Percentiles rank a stretch among this genome's conserved stretches.
Conservation (phyloP, 2,329 filamentous ascomycete genomes). For the Aschersonia sp. region DNA sequence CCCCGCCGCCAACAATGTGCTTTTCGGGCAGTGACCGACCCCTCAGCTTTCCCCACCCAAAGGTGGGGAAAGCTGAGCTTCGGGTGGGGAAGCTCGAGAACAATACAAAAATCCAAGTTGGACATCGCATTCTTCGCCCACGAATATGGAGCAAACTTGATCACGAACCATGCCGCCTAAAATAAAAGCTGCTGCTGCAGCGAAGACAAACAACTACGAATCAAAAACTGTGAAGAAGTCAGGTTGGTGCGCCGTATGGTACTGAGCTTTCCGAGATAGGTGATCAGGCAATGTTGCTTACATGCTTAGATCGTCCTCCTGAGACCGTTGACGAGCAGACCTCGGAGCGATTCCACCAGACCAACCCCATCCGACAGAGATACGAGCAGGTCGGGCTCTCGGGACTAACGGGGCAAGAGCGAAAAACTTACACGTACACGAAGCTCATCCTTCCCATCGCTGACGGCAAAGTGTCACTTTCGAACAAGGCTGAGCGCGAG, state of each 20-base stretch:
- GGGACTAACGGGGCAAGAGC: constrained; percentile 31
- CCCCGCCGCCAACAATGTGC: too few species aligned
- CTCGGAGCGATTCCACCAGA: constrained; percentile 30
- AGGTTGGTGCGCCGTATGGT: too few species aligned
- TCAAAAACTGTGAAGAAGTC: constrained; percentile 4
- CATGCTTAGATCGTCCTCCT: constrained; percentile 10
- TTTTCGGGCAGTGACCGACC: too few species aligned
- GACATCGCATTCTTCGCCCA: background rate
- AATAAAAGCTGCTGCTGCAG: constrained; percentile 7
- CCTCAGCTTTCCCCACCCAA: too few species aligned
- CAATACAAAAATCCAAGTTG: constrained; percentile 3
- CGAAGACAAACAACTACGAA: constrained; percentile 8
- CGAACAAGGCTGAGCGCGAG: constrained; percentile 37
- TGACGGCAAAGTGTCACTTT: constrained; percentile 18
- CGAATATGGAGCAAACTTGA: background rate
- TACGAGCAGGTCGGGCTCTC: constrained; percentile 29
- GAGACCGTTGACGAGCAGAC: constrained; percentile 34
- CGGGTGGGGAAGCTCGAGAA: constrained; percentile 1
- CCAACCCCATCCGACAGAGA: constrained; percentile 32
- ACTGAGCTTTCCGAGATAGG: too few species aligned
- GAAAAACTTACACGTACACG: constrained; percentile 31
- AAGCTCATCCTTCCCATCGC: constrained; percentile 29
- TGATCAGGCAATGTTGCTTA: too few species aligned
- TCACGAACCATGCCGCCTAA: constrained; percentile 10
- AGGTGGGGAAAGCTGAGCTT: too few species aligned